Evolutionary conservation across 805 yeast genomes (phyloP).

Genomic region (Cyberlindnera veronae): DNA sequence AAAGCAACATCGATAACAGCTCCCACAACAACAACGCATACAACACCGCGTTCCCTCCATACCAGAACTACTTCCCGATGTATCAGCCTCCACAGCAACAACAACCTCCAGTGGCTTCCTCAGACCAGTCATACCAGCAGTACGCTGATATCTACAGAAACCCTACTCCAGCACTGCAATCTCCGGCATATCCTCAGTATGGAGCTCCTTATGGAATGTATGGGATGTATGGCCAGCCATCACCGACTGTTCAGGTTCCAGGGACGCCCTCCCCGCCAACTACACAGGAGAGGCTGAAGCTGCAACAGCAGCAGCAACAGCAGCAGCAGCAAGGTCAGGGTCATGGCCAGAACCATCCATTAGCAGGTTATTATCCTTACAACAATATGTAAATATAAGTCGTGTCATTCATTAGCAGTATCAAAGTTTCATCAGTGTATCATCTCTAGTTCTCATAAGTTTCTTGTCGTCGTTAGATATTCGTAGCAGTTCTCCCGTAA

Average conservation of each 20-base stretch:
- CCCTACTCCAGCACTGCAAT: slow-evolving; percentile 2
- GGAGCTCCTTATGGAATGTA: background rate
- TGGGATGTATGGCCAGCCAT: slow-evolving; percentile 3
- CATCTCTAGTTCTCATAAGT: too few relatives aligned
- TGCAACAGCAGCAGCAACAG: too few relatives aligned
- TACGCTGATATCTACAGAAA: slow-evolving; percentile 4
- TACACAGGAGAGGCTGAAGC: background rate
- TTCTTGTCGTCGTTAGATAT: too few relatives aligned
- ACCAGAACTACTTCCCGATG: slow-evolving; percentile 9
- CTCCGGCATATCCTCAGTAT: background rate
- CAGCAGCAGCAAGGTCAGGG: too few relatives aligned
- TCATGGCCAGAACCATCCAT: too few relatives aligned
- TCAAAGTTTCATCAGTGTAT: too few relatives aligned
- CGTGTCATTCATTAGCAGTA: too few relatives aligned
- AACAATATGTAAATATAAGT: too few relatives aligned
- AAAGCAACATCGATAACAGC: background rate
- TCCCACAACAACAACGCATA: background rate
- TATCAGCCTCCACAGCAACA: slow-evolving; percentile 1
- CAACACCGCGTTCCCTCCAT: slow-evolving; percentile 6
- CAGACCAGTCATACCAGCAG: slow-evolving; percentile 1
- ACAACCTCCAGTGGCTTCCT: background rate
- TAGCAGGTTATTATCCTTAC: too few relatives aligned
- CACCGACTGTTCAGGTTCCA: slow-evolving; percentile 11
- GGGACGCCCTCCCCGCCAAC: slow-evolving; percentile 11
- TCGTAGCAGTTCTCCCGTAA: too few relatives aligned